phyloP scores from a whole-genome alignment of 2,329 filamentous ascomycete species.

The Claviceps citrina region DNA sequence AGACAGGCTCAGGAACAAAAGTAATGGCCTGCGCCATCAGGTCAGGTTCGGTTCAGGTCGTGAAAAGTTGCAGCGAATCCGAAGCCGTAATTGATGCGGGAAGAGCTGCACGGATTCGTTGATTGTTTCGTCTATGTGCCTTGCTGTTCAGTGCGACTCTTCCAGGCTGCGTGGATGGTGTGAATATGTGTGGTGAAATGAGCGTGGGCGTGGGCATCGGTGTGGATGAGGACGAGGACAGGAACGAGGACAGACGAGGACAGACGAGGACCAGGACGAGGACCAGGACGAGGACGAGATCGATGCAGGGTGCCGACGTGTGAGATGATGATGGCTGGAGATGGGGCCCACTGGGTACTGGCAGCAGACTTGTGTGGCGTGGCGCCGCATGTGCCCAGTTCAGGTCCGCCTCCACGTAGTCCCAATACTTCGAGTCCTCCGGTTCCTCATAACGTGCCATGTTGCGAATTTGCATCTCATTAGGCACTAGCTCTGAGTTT shows the following conservation, averaged over 20 bases:
- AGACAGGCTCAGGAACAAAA: conserved; percentile 6
- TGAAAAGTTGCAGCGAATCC: background rate
- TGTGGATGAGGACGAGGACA: background rate
- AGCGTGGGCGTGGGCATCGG: background rate
- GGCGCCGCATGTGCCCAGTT: background rate
- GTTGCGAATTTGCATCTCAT: too few relatives aligned
- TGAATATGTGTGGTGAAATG: background rate
- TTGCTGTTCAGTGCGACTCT: background rate
- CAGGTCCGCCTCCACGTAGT: too few relatives aligned
- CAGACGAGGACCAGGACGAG: too few relatives aligned
- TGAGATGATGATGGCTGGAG: background rate
- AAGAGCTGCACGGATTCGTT: background rate
- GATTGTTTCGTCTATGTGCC: background rate
- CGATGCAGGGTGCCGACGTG: background rate
- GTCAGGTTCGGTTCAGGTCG: conserved; percentile 1
- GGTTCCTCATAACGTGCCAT: too few relatives aligned
- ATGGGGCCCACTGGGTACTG: too few relatives aligned
- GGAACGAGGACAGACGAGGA: background rate
- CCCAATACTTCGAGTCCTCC: too few relatives aligned
- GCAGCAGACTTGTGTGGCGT: conserved; percentile 1
- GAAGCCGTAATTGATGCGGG: background rate
- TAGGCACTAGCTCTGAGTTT: too few relatives aligned
- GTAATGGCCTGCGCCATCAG: conserved; percentile 7
- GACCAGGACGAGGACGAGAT: background rate
- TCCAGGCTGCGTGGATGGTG: background rate